Conservation (phyloP, 805 yeast species). For the Candida ponderosae region DNA sequence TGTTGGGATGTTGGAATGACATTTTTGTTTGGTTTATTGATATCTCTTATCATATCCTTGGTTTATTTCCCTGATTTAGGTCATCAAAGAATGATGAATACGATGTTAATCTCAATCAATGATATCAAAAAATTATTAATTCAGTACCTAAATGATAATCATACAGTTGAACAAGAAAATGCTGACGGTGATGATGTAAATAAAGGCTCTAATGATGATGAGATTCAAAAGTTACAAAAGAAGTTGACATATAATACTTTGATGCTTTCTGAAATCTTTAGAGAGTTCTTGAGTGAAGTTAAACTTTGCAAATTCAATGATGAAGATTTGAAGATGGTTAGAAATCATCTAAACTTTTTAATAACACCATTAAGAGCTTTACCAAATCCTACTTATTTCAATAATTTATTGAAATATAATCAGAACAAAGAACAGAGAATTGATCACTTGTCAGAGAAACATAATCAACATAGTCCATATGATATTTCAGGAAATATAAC, state of each 20-base stretch:
- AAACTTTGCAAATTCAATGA: constrained; percentile 27
- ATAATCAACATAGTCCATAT: background rate
- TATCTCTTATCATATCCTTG: constrained; percentile 28
- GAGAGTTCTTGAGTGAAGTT: constrained; percentile 35
- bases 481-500: constrained; percentile 19
- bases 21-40: constrained; percentile 32
- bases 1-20: constrained; percentile 38
- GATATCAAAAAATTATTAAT: constrained; percentile 19
- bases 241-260: constrained; percentile 24
- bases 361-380: constrained; percentile 33
- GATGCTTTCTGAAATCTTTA: constrained; percentile 29
- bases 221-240: constrained; percentile 17
- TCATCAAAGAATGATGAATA: constrained; percentile 22
- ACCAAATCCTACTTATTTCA: constrained; percentile 20
- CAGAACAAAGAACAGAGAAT: too few species aligned
- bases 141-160: background rate
- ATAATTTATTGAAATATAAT: background rate
- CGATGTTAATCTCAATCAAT: constrained; percentile 17
- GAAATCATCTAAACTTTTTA: constrained; percentile 34
- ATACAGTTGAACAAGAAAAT: constrained; percentile 2
- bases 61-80: constrained; percentile 33
- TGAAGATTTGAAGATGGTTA: constrained; percentile 24
- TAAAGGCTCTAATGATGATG: constrained; percentile 9
- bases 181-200: constrained; percentile 1
- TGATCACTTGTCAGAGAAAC: too few species aligned